phyloP scores from a whole-genome alignment of 2,329 filamentous ascomycete species.

The Colletotrichum coccodes region DNA sequence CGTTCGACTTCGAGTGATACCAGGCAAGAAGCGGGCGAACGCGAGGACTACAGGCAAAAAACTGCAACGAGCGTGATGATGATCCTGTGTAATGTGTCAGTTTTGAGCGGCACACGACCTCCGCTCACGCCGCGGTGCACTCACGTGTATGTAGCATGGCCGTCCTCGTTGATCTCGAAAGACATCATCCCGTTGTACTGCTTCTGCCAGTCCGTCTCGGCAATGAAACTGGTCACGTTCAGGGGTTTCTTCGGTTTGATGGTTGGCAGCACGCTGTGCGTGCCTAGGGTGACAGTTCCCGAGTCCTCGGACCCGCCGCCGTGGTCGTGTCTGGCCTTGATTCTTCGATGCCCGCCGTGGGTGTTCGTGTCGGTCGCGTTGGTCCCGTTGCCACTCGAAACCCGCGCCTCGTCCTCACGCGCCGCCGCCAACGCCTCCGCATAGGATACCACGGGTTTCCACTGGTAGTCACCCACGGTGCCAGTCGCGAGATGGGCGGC shows the following conservation, averaged over 20 bases:
- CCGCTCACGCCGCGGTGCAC: not conserved
- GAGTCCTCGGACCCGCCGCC: not conserved
- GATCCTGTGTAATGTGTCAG: constrained; percentile 16
- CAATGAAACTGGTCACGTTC: constrained; percentile 46
- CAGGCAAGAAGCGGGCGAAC: constrained; percentile 40
- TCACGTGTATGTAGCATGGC: constrained; percentile 35
- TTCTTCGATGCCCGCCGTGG: not conserved
- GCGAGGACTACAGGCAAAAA: constrained; percentile 41
- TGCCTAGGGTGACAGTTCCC: not conserved
- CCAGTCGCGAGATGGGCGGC: constrained; percentile 42
- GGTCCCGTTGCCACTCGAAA: not conserved
- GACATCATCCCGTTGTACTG: constrained; percentile 63
- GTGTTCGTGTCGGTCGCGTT: not conserved
- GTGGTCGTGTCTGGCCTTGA: not conserved
- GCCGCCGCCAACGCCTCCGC: constrained; percentile 22
- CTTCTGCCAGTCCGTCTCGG: constrained; percentile 40
- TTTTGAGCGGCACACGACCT: not conserved
- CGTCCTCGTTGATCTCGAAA: constrained; percentile 57
- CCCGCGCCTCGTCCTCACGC: not conserved
- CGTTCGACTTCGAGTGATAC: not conserved
- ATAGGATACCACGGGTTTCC: constrained; percentile 41
- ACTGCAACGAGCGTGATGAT: constrained; percentile 36
- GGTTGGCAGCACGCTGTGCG: not conserved
- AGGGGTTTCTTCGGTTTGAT: constrained; percentile 29
- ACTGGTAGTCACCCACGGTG: constrained; percentile 34